Evolutionary conservation across 306 rosid species (phyloP).

Genomic region (Corylus americana): DNA sequence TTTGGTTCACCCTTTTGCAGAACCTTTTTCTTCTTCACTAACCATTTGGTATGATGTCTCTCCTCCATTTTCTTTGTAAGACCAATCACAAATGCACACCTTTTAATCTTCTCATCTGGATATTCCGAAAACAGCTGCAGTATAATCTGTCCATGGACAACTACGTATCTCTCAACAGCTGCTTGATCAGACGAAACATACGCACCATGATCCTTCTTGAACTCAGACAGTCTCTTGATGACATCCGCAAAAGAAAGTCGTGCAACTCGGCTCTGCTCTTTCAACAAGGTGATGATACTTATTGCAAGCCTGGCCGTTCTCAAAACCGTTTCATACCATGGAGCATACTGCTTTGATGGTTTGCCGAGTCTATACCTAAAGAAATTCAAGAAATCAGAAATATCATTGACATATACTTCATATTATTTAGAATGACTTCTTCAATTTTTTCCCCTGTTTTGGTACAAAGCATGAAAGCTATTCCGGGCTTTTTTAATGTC

Average conservation of each 20-base stretch:
- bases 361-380: constrained; percentile 91
- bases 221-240: constrained; percentile 63
- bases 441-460: background rate
- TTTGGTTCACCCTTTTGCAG: constrained; percentile 54
- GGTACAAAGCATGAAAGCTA: background rate
- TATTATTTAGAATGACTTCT: background rate
- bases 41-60: constrained; percentile 94
- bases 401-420: constrained; percentile 10
- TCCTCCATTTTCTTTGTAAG: constrained; percentile 81
- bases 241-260: constrained; percentile 79
- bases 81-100: constrained; percentile 75
- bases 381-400: constrained; percentile 16
- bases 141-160: constrained; percentile 93
- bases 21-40: constrained; percentile 62
- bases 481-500: background rate
- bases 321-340: constrained; percentile 82
- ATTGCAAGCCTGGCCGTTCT: constrained; percentile 81
- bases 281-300: constrained; percentile 70
- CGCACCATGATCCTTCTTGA: constrained; percentile 42
- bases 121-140: constrained; percentile 81
- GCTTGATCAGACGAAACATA: constrained; percentile 71
- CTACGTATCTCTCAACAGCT: constrained; percentile 74
- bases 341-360: constrained; percentile 89
- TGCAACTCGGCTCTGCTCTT: constrained; percentile 84
- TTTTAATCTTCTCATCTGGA: constrained; percentile 72